phyloP scores from a whole-genome alignment of 1,139 yeast genomes.

The Dujonia santamariae region DNA sequence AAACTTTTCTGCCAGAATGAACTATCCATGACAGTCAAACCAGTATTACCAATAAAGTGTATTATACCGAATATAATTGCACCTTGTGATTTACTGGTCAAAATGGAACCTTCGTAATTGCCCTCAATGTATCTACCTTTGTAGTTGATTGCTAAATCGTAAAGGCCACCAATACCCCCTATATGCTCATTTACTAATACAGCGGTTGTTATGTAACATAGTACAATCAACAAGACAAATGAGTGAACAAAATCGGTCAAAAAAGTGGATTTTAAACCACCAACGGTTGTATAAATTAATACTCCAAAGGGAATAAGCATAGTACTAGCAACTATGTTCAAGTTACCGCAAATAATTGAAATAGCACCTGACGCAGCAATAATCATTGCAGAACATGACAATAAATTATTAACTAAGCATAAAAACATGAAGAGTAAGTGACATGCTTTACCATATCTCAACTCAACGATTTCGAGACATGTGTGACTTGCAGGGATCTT shows the following conservation, averaged over 20 bases:
- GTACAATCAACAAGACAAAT: constrained; percentile 28
- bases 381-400: constrained; percentile 34
- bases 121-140: constrained; percentile 24
- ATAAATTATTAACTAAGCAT: constrained; percentile 28
- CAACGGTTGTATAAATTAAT: constrained; percentile 33
- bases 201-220: constrained; percentile 25
- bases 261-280: constrained; percentile 41
- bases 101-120: constrained; percentile 29
- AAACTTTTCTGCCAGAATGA: constrained; percentile 36
- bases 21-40: constrained; percentile 28
- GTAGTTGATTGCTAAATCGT: constrained; percentile 17
- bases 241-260: constrained; percentile 35
- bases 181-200: constrained; percentile 22
- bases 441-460: constrained; percentile 27
- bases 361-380: constrained; percentile 37
- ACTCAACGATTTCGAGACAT: constrained; percentile 26
- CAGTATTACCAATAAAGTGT: constrained; percentile 27
- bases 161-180: constrained; percentile 29
- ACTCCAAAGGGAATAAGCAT: constrained; percentile 39
- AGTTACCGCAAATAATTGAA: constrained; percentile 29
- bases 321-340: constrained; percentile 30
- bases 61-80: constrained; percentile 28
- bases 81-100: constrained; percentile 34
- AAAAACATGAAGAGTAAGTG: constrained; percentile 31
- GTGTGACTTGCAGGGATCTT: constrained; percentile 29